Evolutionary conservation across 352 stramenopile species (phyloP).

Genomic region (Plasmopara muralis): DNA sequence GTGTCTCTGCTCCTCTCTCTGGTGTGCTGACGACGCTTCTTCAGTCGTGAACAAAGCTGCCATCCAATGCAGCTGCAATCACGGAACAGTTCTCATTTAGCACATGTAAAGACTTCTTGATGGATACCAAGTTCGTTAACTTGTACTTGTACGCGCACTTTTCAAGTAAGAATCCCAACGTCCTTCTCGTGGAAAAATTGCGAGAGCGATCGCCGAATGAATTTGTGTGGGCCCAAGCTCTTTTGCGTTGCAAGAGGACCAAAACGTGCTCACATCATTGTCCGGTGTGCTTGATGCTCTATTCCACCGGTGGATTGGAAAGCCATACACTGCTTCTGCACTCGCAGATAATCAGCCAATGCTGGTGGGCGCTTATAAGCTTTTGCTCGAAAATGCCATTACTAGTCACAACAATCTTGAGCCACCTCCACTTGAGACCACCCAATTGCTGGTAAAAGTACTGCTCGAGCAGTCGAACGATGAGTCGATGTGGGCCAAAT

Average conservation of each 20-base stretch:
- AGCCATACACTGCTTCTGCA: background rate
- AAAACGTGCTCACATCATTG: background rate
- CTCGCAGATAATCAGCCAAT: background rate
- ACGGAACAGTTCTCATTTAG: background rate
- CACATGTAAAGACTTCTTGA: background rate
- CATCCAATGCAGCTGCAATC: background rate
- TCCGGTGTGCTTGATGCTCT: background rate
- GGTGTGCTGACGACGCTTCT: background rate
- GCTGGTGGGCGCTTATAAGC: background rate
- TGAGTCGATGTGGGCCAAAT: background rate
- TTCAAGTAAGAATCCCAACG: background rate
- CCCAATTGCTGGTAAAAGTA: background rate
- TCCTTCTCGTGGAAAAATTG: background rate
- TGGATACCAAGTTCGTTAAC: background rate
- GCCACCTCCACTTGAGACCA: too few species aligned
- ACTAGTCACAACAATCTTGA: too few species aligned
- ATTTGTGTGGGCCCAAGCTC: background rate
- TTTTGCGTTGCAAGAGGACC: background rate
- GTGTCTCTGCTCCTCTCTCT: background rate
- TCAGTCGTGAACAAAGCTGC: background rate
- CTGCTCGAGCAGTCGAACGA: background rate
- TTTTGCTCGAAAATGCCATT: background rate
- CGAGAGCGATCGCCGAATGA: background rate
- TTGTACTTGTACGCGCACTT: background rate
- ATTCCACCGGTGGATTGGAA: background rate